phyloP scores from a whole-genome alignment of 164 flowering plant species.

The Dillenia suffruticosa region DNA sequence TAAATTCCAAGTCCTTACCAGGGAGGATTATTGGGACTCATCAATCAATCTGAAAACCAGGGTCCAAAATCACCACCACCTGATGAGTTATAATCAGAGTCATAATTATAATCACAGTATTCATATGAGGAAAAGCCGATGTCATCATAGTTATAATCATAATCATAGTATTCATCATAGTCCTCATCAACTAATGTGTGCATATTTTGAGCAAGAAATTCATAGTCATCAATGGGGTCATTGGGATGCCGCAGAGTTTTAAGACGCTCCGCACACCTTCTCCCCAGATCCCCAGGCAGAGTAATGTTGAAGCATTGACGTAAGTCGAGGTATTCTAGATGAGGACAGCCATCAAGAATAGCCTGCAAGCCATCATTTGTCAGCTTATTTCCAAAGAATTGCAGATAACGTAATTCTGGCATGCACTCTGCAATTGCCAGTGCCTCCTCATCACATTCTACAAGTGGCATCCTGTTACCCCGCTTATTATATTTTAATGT shows the following conservation, averaged over 20 bases:
- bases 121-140: too few species aligned
- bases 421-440: slow-evolving; percentile 45
- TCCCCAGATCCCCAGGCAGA: slow-evolving; percentile 28
- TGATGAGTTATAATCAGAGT: too few species aligned
- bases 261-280: slow-evolving; percentile 34
- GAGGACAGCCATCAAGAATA: slow-evolving; percentile 53
- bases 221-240: slow-evolving; percentile 38
- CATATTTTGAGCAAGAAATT: slow-evolving; percentile 14
- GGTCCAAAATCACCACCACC: too few species aligned
- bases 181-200: background rate
- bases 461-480: slow-evolving; percentile 9
- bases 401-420: slow-evolving; percentile 38
- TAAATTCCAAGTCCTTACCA: too few species aligned
- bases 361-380: slow-evolving; percentile 44
- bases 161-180: too few species aligned
- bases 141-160: too few species aligned
- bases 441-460: slow-evolving; percentile 42
- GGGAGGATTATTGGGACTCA: too few species aligned
- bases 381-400: slow-evolving; percentile 46
- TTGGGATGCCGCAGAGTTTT: slow-evolving; percentile 30
- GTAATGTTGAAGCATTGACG: slow-evolving; percentile 42
- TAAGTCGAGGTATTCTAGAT: slow-evolving; percentile 53
- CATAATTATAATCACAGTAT: background rate
- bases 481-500: slow-evolving; percentile 27
- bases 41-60: too few species aligned